phyloP scores from a whole-genome alignment of 139 green algal species.

The Coelastrella sp. region DNA sequence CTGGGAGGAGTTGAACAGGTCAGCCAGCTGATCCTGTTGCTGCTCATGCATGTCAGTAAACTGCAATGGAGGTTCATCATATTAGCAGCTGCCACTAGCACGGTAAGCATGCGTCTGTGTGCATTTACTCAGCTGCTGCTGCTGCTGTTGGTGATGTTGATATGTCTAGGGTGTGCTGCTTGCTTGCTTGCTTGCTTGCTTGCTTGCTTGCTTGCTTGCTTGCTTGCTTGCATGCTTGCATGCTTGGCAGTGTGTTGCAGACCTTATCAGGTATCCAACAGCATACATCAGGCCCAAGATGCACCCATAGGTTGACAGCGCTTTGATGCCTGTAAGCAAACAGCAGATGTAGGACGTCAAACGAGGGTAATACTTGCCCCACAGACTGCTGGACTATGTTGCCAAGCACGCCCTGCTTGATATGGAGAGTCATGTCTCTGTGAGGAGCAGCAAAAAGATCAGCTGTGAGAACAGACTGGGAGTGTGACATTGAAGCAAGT shows the following conservation, averaged over 20 bases:
- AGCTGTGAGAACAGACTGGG: no score
- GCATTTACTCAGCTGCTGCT: neutral
- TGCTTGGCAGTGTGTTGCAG: neutral
- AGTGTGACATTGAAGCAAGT: neutral
- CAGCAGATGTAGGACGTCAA: neutral
- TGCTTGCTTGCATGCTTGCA: neutral
- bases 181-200: neutral
- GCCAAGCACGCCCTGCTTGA: no score
- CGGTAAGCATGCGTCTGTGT: neutral
- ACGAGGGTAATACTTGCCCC: no score
- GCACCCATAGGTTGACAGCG: constrained; percentile 2
- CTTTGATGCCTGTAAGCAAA: neutral
- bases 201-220: no score
- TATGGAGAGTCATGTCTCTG: no score
- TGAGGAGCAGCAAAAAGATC: no score
- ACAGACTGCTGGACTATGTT: no score
- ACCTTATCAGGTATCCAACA: constrained; percentile 41
- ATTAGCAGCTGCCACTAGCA: neutral
- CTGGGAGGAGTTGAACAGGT: no score
- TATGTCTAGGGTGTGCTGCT: neutral
- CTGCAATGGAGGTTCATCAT: no score
- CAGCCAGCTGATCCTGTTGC: no score
- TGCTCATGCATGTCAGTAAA: no score
- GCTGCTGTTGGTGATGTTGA: neutral
- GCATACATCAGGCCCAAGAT: constrained; percentile 14